Conservation (phyloP, 306 rosid genomes). For the Comarum palustre region DNA sequence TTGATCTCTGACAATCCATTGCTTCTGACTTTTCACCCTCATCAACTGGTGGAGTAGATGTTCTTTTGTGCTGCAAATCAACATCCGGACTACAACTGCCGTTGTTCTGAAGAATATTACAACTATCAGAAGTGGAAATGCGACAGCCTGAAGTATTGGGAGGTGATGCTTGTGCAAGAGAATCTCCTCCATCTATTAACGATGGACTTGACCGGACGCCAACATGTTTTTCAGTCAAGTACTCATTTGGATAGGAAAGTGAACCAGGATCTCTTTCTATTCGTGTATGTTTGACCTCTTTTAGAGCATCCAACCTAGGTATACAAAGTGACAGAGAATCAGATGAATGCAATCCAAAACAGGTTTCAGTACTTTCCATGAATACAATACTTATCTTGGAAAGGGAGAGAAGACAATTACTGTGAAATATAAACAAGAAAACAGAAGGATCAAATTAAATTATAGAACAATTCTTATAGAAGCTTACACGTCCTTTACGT, state of each 20-base stretch:
- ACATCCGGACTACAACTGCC: slow-evolving; percentile 82
- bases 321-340: slow-evolving; percentile 16
- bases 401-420: not conserved
- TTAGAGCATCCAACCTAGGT: slow-evolving; percentile 45
- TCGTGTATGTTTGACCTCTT: slow-evolving; percentile 38
- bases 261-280: slow-evolving; percentile 45
- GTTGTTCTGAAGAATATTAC: slow-evolving; percentile 60
- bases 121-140: slow-evolving; percentile 67
- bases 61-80: slow-evolving; percentile 48
- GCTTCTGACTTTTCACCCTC: slow-evolving; percentile 54
- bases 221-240: slow-evolving; percentile 40
- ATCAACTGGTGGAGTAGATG: slow-evolving; percentile 33
- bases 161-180: slow-evolving; percentile 60
- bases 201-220: slow-evolving; percentile 56
- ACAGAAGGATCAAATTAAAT: not conserved
- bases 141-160: slow-evolving; percentile 50
- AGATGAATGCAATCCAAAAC: not conserved
- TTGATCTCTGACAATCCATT: slow-evolving; percentile 46
- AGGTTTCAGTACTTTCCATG: not conserved
- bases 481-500: slow-evolving; percentile 59
- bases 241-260: slow-evolving; percentile 48
- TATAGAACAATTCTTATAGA: not conserved
- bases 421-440: slow-evolving; percentile 2
- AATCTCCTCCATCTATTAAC: slow-evolving; percentile 58
- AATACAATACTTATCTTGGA: not conserved